Evolutionary conservation across 805 yeast genomes (phyloP), one percentile per base, ranked within the genome.

Genomic region (Hanseniaspora taiwanica): DNA sequence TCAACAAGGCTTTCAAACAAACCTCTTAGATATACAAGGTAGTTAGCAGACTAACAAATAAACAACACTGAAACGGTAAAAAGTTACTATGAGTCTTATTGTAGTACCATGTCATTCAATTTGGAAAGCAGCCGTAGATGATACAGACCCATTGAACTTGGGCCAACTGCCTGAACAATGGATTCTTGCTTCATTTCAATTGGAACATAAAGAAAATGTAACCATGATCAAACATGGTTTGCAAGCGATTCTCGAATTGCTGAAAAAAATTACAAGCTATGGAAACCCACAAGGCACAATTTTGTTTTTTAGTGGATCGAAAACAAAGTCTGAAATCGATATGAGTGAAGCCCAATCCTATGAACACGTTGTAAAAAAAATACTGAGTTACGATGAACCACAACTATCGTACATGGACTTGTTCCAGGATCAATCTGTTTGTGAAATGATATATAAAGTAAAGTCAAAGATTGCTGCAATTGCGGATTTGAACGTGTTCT

Each of bases 151-250:
- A 2, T 58, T 54, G 1, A 62, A 68, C 8, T 49, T 62, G 5
- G 87, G 87, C 0, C 58, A 59, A 16, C 40, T 46, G 3, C 55
- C 65, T 9, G 56, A 55, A 1, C 83, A 81, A 47, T 84, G 94
- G 94, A 49, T 49, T 17, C 53, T 83, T 38, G 86, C 74, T 9
- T 59, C 74, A 0, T 82, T 82, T 49, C 94, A 83, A 55, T 42
- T 60, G 5, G 81, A 76, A 44, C 83, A 86, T 0, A 54, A 72
- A 13, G 91, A 84, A 49, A 86, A 81, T 48, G 48, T 73, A 3
- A 64, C 76, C 18, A 81, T 81, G 55, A 65, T 73, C 13, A 66
- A 74, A 33, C 94, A 83, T 53, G 69, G 81, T 2, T 51, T 60
- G 27, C 48, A 47, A 16, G 72, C 78, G 1, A 41, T 77, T 9